phyloP scores from a whole-genome alignment of 2,329 filamentous ascomycete genomes.

The Nemania abortiva region DNA sequence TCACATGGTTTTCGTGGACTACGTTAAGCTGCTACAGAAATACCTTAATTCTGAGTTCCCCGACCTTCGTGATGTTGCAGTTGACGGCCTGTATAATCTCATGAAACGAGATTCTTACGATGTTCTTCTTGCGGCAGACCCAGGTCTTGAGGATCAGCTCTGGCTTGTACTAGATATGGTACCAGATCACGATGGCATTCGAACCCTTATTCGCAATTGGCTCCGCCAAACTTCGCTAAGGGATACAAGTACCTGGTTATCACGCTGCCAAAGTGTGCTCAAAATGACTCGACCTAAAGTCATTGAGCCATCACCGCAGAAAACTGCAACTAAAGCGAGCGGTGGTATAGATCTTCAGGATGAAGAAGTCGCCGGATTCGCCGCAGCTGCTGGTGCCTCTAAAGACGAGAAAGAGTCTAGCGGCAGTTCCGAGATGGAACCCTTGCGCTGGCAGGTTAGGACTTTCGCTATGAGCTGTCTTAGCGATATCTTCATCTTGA shows the following conservation, averaged over 20 bases:
- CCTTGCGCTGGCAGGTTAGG: slow-evolving; percentile 93
- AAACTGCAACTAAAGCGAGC: slow-evolving; percentile 60
- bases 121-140: slow-evolving; percentile 79
- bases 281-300: slow-evolving; percentile 83
- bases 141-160: slow-evolving; percentile 87
- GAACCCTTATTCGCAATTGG: slow-evolving; percentile 92
- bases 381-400: slow-evolving; percentile 72
- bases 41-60: slow-evolving; percentile 78
- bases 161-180: slow-evolving; percentile 88
- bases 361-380: slow-evolving; percentile 96
- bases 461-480: slow-evolving; percentile 94
- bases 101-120: slow-evolving; percentile 93
- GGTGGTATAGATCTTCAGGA: slow-evolving; percentile 85
- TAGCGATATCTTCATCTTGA: slow-evolving; percentile 81
- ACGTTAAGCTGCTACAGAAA: slow-evolving; percentile 84
- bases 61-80: slow-evolving; percentile 80
- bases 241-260: slow-evolving; percentile 87
- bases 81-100: slow-evolving; percentile 90
- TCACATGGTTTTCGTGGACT: slow-evolving; percentile 84
- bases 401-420: slow-evolving; percentile 65
- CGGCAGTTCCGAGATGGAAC: slow-evolving; percentile 78
- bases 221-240: slow-evolving; percentile 86
- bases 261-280: slow-evolving; percentile 87
- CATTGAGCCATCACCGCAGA: slow-evolving; percentile 63
- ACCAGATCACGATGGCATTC: slow-evolving; percentile 82